Evolutionary conservation across 2,329 filamentous ascomycete genomes (phyloP).

Genomic region (Fusarium chuoi): DNA sequence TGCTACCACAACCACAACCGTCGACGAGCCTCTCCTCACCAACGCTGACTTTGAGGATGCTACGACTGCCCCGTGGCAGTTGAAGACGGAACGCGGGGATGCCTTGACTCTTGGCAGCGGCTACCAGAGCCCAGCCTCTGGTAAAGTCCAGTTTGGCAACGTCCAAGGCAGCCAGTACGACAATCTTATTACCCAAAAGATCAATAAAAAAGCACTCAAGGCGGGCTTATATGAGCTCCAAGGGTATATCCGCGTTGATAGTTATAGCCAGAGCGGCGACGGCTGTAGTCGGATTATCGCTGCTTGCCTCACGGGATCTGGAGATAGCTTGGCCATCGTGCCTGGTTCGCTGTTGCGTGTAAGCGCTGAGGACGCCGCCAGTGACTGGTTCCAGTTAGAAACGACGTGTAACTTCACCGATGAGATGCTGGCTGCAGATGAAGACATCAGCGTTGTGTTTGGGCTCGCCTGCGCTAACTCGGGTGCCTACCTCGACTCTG

Average conservation of each 20-base stretch:
- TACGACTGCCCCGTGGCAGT: neutral
- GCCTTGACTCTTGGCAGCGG: neutral
- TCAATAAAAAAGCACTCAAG: neutral
- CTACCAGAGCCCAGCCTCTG: neutral
- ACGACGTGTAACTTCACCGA: neutral
- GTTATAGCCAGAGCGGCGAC: neutral
- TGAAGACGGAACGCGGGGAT: rapidly evolving
- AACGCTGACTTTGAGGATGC: neutral
- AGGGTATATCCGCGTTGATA: neutral
- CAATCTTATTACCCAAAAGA: neutral
- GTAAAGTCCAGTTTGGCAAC: neutral
- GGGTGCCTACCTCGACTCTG: neutral
- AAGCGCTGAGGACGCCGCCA: neutral
- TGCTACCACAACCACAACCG: neutral
- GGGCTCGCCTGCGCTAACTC: neutral
- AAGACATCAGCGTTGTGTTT: neutral
- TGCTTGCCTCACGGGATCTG: neutral
- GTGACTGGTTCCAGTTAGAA: neutral
- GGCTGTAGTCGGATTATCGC: neutral
- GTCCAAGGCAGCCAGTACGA: neutral
- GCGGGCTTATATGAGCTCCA: neutral
- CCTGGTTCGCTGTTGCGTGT: rapidly evolving
- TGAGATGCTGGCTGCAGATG: neutral
- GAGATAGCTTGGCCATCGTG: rapidly evolving
- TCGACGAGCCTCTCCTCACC: neutral